Evolutionary conservation across 2,329 filamentous ascomycete genomes (phyloP).

Genomic region (Lanzia echinophila): DNA sequence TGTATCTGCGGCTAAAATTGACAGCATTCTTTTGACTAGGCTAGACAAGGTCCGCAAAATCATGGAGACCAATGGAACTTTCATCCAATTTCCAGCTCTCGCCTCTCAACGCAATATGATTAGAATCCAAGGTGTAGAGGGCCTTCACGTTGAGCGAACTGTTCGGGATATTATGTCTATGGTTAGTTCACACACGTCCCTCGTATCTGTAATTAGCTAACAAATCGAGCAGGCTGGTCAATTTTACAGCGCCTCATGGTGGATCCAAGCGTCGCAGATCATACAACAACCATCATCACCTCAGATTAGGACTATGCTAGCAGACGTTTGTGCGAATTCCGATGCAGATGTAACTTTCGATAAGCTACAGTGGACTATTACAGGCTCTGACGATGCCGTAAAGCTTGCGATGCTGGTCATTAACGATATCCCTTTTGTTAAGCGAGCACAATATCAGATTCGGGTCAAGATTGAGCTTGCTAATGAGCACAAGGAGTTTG

Average conservation of each 20-base stretch:
- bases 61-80: constrained; percentile 92
- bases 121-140: constrained; percentile 86
- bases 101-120: constrained; percentile 80
- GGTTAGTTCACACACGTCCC: constrained; percentile 43
- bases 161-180: constrained; percentile 93
- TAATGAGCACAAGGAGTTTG: constrained; percentile 99
- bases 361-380: constrained; percentile 87
- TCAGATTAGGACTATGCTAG: constrained; percentile 79
- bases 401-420: constrained; percentile 94
- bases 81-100: constrained; percentile 84
- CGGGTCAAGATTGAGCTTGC: constrained; percentile 97
- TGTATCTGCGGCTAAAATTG: constrained; percentile 86
- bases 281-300: constrained; percentile 47
- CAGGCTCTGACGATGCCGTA: constrained; percentile 91
- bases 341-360: constrained; percentile 93
- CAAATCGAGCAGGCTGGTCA: constrained; percentile 64
- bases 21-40: constrained; percentile 83
- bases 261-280: constrained; percentile 73
- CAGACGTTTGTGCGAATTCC: constrained; percentile 93
- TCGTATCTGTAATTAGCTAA: constrained; percentile 21
- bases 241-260: constrained; percentile 97
- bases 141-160: constrained; percentile 88
- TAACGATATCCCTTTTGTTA: constrained; percentile 83
- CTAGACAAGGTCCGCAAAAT: constrained; percentile 97
- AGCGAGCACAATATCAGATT: constrained; percentile 79